Evolutionary conservation across 176 grass and related monocot genomes (phyloP).

Genomic region (Melocanna baccifera): DNA sequence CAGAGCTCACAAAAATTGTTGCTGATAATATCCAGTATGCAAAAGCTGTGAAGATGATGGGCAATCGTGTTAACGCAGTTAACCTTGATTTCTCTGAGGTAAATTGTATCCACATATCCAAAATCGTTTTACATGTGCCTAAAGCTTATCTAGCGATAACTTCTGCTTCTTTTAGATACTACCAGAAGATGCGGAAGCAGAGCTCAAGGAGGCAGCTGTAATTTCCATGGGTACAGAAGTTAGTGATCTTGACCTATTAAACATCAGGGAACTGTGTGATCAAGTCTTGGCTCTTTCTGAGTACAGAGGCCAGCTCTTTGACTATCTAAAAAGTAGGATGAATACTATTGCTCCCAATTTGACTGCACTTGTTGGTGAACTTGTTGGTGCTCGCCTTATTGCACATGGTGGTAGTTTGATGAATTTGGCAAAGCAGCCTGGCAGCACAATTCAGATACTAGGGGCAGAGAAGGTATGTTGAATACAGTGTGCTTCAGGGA

Average conservation of each 20-base stretch:
- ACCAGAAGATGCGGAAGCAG: slow-evolving; percentile 68
- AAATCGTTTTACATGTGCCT: background rate
- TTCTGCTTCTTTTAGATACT: slow-evolving; percentile 54
- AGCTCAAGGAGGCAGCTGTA: slow-evolving; percentile 74
- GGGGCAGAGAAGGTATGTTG: slow-evolving; percentile 87
- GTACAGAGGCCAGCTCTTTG: slow-evolving; percentile 81
- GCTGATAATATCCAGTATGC: slow-evolving; percentile 89
- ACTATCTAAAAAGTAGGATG: slow-evolving; percentile 84
- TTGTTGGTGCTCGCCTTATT: slow-evolving; percentile 94
- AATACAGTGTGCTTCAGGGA: background rate
- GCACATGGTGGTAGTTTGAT: slow-evolving; percentile 86
- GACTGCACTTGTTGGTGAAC: slow-evolving; percentile 81
- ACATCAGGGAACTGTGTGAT: slow-evolving; percentile 81
- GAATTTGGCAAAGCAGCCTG: slow-evolving; percentile 88
- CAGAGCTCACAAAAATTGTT: slow-evolving; percentile 85
- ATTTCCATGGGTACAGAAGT: slow-evolving; percentile 99
- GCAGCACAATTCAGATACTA: slow-evolving; percentile 94
- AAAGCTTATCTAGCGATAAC: background rate
- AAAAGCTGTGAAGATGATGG: slow-evolving; percentile 81
- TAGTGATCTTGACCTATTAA: slow-evolving; percentile 74
- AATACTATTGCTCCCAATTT: slow-evolving; percentile 95
- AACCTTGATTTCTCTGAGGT: slow-evolving; percentile 88
- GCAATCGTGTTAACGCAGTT: slow-evolving; percentile 59
- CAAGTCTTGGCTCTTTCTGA: slow-evolving; percentile 93
- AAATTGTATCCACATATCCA: background rate